Percentiles rank a stretch among this genome's conserved stretches.
These are phyloP conservation scores for Fraxinus platypoda DNA, from an alignment of 305 asterid genomes.

Conservation along the genomic window DNA sequence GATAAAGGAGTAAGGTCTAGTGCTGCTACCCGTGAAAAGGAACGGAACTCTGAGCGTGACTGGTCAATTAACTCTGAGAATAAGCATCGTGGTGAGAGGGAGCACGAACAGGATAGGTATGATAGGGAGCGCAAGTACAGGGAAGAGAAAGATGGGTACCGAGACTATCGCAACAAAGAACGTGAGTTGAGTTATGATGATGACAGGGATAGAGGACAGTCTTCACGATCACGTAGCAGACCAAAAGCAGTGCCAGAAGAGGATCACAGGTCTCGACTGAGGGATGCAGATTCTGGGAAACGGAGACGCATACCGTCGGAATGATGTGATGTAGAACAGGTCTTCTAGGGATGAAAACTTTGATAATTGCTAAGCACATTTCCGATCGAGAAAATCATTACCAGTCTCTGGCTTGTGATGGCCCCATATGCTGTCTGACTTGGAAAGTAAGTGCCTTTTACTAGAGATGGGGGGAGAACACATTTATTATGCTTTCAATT, in stretches of 20 bases:
- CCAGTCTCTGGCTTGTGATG: slow-evolving; percentile 37
- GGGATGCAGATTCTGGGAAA: slow-evolving; percentile 70
- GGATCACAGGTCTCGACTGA: slow-evolving; percentile 55
- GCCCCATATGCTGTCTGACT: slow-evolving; percentile 31
- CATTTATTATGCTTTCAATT: slow-evolving; percentile 33
- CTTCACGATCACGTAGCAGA: slow-evolving; percentile 57
- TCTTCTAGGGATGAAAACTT: slow-evolving; percentile 12
- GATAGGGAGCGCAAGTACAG: slow-evolving; percentile 48
- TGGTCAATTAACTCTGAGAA: slow-evolving; percentile 52
- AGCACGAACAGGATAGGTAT: slow-evolving; percentile 49
- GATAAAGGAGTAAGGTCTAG: slow-evolving; percentile 55
- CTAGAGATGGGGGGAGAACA: slow-evolving; percentile 40
- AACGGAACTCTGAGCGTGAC: slow-evolving; percentile 53
- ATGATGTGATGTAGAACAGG: slow-evolving; percentile 27
- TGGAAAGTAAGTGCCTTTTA: slow-evolving; percentile 63
- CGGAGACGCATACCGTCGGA: slow-evolving; percentile 62
- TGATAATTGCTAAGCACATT: slow-evolving; percentile 14
- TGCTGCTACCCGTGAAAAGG: slow-evolving; percentile 54
- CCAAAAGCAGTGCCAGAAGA: slow-evolving; percentile 46
- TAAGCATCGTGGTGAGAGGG: slow-evolving; percentile 55
- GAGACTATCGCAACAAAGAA: slow-evolving; percentile 60
- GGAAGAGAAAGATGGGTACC: slow-evolving; percentile 62
- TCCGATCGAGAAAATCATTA: slow-evolving; percentile 33
- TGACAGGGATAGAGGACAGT: slow-evolving; percentile 49
- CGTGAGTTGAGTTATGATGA: slow-evolving; percentile 51